Evolutionary conservation across 106 monocot species (phyloP).

Genomic region (Dendrobium nobile): DNA sequence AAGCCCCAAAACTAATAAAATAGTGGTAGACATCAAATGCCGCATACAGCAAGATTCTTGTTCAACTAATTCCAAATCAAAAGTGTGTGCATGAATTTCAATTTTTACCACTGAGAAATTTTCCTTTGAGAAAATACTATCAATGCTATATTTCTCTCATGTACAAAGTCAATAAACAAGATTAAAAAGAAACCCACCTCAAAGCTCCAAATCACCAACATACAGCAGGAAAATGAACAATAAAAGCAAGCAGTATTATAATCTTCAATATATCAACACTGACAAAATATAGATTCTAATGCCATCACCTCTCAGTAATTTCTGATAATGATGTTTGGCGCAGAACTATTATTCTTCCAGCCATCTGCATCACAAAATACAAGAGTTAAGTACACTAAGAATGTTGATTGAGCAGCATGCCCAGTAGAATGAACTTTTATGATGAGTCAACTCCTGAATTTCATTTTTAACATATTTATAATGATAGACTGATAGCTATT

Average conservation of each 20-base stretch:
- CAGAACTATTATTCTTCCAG: slow-evolving; percentile 77
- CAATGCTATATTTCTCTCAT: no score
- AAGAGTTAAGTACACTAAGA: background rate
- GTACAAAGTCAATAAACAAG: background rate
- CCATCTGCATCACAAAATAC: slow-evolving; percentile 60
- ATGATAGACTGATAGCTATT: background rate
- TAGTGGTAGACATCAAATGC: no score
- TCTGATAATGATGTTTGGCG: slow-evolving; percentile 66
- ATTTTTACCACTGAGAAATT: background rate
- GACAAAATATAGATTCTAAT: background rate
- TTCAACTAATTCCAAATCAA: no score
- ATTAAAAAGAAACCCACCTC: background rate
- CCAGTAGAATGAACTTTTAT: background rate
- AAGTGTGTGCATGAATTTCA: background rate
- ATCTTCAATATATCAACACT: background rate
- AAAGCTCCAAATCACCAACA: background rate
- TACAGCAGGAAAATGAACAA: background rate
- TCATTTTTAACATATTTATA: background rate
- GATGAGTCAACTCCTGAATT: background rate
- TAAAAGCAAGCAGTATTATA: background rate
- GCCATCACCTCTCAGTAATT: slow-evolving; percentile 65
- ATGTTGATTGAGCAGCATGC: slow-evolving; percentile 1
- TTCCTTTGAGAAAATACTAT: background rate
- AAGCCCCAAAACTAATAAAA: no score
- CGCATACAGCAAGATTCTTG: no score